Base-by-base conservation (phyloP, 345 rosid genomes). In the Gossypium turneri region DNA sequence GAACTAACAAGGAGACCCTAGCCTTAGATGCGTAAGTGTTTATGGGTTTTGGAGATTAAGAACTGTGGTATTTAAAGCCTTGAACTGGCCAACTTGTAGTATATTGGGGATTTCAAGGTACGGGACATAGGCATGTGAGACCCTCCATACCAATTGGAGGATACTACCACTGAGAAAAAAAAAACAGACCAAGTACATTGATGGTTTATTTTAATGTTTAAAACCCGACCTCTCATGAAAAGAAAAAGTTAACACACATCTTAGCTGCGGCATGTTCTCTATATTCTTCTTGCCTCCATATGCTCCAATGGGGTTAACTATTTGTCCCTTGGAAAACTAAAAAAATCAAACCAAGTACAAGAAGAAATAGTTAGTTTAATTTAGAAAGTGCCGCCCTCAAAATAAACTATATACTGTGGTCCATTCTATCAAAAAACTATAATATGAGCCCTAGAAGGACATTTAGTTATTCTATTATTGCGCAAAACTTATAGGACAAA, bases 211-310 rank as follows among this genome's bases (percentile, higher is more conserved):
- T 61, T 27, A 60, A 73, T 25, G 76, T 34, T 73, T 73, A 73
- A 48, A 34, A 58, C 59, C 58, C 67, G 29, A 73, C 60, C 60
- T 50, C 67, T 61, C 59, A n/a, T 62, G 69, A 61, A 74, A 52
- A 65, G 70, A 52, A 63, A 74, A 74, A 70, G 15, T 43, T 29
- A 50, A 12, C 71, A 27, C 51, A 11, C 27, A 29, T 27, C 0
- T 51, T 29, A 12, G 16, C 70, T 64, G n/a, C 24, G 10, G 38
- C 71, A 74, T 74, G 77, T 52, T 74, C 71, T 20, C 60, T 38
- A 63, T 74, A 64, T 74, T 74, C 72, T 51, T 52, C 52, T 74
- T 74, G 71, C 71, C 67, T 29, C 75, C 75, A 20, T 17, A 72
- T 12, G 55, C 17, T 22, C 24, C 50, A 43, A 41, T 43, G 43